phyloP scores from a whole-genome alignment of 2,329 filamentous ascomycete genomes.

The Mycogone perniciosa region DNA sequence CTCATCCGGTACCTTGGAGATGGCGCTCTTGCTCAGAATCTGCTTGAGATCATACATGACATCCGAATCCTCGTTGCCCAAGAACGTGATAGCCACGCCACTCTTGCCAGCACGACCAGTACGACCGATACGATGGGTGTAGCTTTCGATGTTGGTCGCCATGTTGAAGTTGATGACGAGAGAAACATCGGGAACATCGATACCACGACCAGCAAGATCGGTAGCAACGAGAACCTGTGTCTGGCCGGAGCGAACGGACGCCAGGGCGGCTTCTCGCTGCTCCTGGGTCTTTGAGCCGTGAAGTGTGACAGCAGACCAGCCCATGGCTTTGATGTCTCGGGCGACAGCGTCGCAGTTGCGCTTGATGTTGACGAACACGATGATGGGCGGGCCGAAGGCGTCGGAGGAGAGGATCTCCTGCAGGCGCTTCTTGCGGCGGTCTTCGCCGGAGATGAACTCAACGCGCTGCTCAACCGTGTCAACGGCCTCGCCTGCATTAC shows the following conservation, averaged over 20 bases:
- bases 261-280: conserved; percentile 88
- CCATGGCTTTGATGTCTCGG: conserved; percentile 88
- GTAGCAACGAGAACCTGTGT: conserved; percentile 91
- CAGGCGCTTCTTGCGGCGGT: conserved; percentile 95
- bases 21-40: conserved; percentile 85
- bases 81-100: conserved; percentile 92
- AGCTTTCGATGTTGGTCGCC: conserved; percentile 85
- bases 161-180: conserved; percentile 99
- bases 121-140: conserved; percentile 93
- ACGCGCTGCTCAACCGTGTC: conserved; percentile 97
- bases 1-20: conserved; percentile 88
- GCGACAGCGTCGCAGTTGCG: conserved; percentile 95
- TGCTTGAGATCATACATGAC: conserved; percentile 92
- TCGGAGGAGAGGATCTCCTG: conserved; percentile 76
- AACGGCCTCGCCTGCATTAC: conserved; percentile 89
- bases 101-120: conserved; percentile 96
- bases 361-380: conserved; percentile 99
- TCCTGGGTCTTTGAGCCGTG: conserved; percentile 97
- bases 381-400: conserved; percentile 83
- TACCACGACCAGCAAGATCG: conserved; percentile 92
- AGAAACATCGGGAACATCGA: conserved; percentile 90
- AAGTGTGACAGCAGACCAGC: conserved; percentile 81
- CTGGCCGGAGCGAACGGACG: conserved; percentile 70
- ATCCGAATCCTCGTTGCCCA: conserved; percentile 84
- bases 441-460: conserved; percentile 83